Evolutionary conservation across 176 grass and related monocot species (phyloP).

Genomic region (Eragrostis nindensis): DNA sequence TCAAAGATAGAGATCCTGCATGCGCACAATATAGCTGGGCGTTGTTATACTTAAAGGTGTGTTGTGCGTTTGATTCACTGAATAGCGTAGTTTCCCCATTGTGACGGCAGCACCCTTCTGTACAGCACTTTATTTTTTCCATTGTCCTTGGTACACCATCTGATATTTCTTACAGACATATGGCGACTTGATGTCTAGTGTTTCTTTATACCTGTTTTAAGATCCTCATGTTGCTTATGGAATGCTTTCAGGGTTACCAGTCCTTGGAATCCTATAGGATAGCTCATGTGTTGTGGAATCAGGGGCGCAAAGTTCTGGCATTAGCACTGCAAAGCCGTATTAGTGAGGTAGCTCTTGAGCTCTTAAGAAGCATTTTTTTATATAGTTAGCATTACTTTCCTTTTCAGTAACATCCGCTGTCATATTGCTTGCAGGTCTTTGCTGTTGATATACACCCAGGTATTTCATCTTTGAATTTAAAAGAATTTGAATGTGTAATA

Average conservation of each 20-base stretch:
- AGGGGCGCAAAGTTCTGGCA: slow-evolving; percentile 85
- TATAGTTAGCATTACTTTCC: background rate
- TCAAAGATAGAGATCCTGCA: slow-evolving; percentile 97
- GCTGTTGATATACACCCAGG: slow-evolving; percentile 99
- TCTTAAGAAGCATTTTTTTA: slow-evolving; percentile 37
- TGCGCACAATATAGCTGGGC: slow-evolving; percentile 97
- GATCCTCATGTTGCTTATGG: slow-evolving; percentile 9
- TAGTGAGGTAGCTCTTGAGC: slow-evolving; percentile 72
- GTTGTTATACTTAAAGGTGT: slow-evolving; percentile 90
- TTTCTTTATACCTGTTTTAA: background rate
- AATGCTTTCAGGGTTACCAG: slow-evolving; percentile 78
- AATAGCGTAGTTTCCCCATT: background rate
- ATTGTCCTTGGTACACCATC: background rate
- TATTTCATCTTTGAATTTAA: slow-evolving; percentile 41
- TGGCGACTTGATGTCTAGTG: background rate
- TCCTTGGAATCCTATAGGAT: slow-evolving; percentile 98
- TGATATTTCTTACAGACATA: background rate
- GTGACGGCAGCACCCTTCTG: background rate
- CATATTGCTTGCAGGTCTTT: slow-evolving; percentile 72
- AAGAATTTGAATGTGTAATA: background rate
- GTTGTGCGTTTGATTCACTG: background rate
- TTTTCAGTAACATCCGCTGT: slow-evolving; percentile 30
- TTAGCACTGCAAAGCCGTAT: slow-evolving; percentile 98
- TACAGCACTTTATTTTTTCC: background rate
- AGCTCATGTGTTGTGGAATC: slow-evolving; percentile 94